Conservation (phyloP, 108 stramenopile species). For the Stephanodiscus triporus region DNA sequence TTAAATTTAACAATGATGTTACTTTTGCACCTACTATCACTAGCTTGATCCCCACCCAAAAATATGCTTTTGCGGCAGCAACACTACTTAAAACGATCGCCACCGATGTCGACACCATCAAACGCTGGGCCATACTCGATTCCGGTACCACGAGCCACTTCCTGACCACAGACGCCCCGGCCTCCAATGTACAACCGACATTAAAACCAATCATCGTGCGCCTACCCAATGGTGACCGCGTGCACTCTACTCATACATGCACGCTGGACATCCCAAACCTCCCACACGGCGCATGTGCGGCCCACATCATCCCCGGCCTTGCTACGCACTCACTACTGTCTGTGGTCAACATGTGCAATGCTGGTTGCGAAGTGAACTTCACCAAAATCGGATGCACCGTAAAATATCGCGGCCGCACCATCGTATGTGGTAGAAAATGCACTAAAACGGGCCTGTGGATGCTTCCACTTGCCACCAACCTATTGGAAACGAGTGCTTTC, state of each 20-base stretch:
- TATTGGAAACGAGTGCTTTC: background rate
- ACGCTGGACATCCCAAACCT: constrained; percentile 1
- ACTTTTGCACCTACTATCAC: background rate
- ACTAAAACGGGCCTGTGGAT: constrained; percentile 5
- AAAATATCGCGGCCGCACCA: constrained; percentile 2
- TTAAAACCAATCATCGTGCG: background rate
- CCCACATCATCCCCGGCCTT: constrained; percentile 23
- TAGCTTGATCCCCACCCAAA: constrained; percentile 2
- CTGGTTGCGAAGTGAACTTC: constrained; percentile 13
- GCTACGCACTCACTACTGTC: constrained; percentile 6
- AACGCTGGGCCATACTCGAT: background rate
- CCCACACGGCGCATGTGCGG: background rate
- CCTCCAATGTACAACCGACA: background rate
- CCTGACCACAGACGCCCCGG: constrained; percentile 5
- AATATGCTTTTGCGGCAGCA: too few relatives aligned
- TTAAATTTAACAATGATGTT: too few relatives aligned
- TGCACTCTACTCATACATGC: constrained; percentile 21
- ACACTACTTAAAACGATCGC: background rate
- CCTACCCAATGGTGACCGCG: constrained; percentile 2
- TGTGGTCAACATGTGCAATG: constrained; percentile 9
- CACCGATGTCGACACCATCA: background rate
- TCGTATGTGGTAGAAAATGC: constrained; percentile 7
- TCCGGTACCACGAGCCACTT: constrained; percentile 17
- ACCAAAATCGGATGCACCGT: constrained; percentile 11
- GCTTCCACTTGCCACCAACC: background rate